phyloP scores from a whole-genome alignment of 2,329 filamentous ascomycete genomes.

The Penicillium sclerotigenum region DNA sequence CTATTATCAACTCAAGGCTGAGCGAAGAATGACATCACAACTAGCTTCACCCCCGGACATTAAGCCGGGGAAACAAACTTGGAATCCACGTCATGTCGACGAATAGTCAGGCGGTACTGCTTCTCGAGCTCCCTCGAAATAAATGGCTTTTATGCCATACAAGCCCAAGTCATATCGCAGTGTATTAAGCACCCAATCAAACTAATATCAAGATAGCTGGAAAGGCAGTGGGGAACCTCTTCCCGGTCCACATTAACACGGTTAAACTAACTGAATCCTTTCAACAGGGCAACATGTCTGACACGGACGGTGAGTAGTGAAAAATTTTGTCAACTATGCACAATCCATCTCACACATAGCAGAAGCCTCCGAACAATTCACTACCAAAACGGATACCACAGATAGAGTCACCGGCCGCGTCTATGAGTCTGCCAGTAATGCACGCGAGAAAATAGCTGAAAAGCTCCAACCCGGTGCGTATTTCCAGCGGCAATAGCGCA shows the following conservation, averaged over 20 bases:
- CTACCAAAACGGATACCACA: slow-evolving; percentile 12
- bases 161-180: neutral
- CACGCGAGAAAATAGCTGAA: slow-evolving; percentile 16
- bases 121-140: neutral
- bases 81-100: slow-evolving; percentile 1
- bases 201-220: slow-evolving; percentile 12
- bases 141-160: neutral
- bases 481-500: neutral
- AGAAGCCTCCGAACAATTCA: slow-evolving; percentile 21
- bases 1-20: neutral
- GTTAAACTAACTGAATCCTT: too few species aligned
- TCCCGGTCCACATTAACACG: neutral
- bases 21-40: slow-evolving; percentile 1
- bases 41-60: neutral
- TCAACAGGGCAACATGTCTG: slow-evolving; percentile 11
- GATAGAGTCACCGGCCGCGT: slow-evolving; percentile 10
- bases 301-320: slow-evolving; percentile 3
- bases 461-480: slow-evolving; percentile 24
- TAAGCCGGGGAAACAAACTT: neutral
- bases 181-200: neutral
- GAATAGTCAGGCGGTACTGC: neutral
- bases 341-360: neutral
- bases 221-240: slow-evolving; percentile 10
- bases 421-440: slow-evolving; percentile 20
- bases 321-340: neutral